Base-by-base conservation (phyloP, 2,329 filamentous ascomycete species). In the Anthostomella pinea region DNA sequence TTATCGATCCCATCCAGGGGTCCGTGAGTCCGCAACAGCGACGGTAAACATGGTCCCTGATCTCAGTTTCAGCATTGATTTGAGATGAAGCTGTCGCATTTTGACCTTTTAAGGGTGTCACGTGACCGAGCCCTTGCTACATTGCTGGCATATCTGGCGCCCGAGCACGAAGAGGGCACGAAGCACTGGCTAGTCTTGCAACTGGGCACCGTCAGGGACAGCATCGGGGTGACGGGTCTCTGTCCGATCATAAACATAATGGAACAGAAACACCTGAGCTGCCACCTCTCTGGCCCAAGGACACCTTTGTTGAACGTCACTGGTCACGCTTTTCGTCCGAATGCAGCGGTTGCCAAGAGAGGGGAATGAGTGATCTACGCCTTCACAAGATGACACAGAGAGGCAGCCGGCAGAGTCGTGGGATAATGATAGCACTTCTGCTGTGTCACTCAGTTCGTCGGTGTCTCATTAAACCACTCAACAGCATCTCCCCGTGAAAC, bases 41-140 rank as follows among this genome's bases (percentile, higher is more conserved):
- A 39, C 27, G n/a, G 33, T 23, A n/a, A 18, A 38, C 31, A 33
- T 39, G 35, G 31, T 38, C 33, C 32, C 37, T 29, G 39, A 41
- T 23, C 23, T 20, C 24, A n/a, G 52, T 54, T 54, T 54, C 52
- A 54, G 50, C 45, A 47, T 39, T 41, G 36, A 44, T 48, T 26
- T 20, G 35, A 44, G 35, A 33, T 54, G 52, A 54, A 54, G 53
- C 52, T 31, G 28, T 43, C 33, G 39, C 41, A 33, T 30, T 35
- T 43, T 39, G 41, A 28, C 41, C 30, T 30, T 35, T 43, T 39
- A 40, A 28, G 48, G 17, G 30, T 25, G 4, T 26, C 52, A 54
- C 49, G 50, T 53, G 52, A 52, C 33, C 37, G 17, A 30, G 23
- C 23, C 29, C 33, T 15, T 11, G 32, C 21, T 22, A 11, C n/a